Conservation (phyloP, 176 grass and related monocot species). For the Cenchrus fungigraminus region DNA sequence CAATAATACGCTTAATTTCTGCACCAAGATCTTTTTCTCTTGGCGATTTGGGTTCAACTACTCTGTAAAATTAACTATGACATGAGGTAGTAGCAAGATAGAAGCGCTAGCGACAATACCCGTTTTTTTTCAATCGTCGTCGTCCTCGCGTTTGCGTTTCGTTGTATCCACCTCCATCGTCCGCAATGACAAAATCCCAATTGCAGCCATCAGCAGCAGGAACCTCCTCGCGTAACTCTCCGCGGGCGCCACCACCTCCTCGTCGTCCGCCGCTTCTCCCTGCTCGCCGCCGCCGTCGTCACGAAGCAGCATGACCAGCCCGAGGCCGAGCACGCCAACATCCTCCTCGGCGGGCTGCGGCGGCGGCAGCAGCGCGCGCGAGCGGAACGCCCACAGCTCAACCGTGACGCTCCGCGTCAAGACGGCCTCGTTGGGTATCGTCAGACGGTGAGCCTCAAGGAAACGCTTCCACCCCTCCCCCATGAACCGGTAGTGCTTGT, state of each 20-base stretch:
- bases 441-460: neutral
- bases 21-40: too few relatives aligned
- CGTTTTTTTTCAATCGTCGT: neutral
- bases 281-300: neutral
- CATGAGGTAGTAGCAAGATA: neutral
- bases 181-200: neutral
- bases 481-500: neutral
- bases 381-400: constrained; percentile 23
- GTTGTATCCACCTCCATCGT: neutral
- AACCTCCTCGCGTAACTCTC: neutral
- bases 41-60: neutral
- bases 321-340: constrained; percentile 17
- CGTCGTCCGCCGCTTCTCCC: neutral
- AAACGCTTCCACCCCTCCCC: neutral
- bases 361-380: neutral
- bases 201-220: neutral
- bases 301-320: neutral
- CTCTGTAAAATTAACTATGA: neutral
- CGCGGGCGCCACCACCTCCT: neutral
- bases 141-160: neutral
- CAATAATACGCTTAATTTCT: neutral
- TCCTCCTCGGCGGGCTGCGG: neutral
- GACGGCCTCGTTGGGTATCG: neutral
- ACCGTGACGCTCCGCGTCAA: neutral
- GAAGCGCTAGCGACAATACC: neutral